A percentile compares a stretch with the other conserved stretches of the same genome.
Evolutionary conservation across 768 basidiomycete species (phyloP).

Genomic region (Sutorius australiensis): DNA sequence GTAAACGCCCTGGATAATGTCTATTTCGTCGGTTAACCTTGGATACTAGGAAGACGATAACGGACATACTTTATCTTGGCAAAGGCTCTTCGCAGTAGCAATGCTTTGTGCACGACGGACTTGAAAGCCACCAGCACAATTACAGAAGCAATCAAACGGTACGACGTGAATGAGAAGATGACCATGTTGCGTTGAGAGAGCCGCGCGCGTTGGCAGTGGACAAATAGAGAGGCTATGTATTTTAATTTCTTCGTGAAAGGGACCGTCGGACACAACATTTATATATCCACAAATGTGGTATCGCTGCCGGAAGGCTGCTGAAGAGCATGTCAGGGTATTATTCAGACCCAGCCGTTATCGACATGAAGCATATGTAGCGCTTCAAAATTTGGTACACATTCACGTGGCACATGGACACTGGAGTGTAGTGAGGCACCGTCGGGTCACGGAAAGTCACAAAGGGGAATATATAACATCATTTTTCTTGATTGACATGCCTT

Average conservation of each 20-base stretch:
- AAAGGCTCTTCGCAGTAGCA: conserved; percentile 12
- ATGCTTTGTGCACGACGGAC: conserved; percentile 2
- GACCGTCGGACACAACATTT: neutral
- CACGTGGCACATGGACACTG: too few relatives aligned
- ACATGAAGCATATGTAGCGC: neutral
- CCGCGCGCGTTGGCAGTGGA: too few relatives aligned
- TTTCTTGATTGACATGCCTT: too few relatives aligned
- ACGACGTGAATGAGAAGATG: neutral
- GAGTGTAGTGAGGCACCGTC: too few relatives aligned
- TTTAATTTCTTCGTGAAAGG: neutral
- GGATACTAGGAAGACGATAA: neutral
- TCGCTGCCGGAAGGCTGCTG: neutral
- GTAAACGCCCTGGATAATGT: conserved; percentile 15
- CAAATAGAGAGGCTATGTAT: neutral
- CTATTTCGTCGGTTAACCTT: conserved; percentile 2
- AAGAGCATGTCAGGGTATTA: neutral
- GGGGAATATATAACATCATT: too few relatives aligned
- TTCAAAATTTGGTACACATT: too few relatives aligned
- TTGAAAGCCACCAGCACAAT: conserved; percentile 8
- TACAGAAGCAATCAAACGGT: conserved; percentile 6
- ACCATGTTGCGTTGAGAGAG: conserved; percentile 6
- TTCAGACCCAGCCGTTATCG: neutral
- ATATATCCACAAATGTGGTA: neutral
- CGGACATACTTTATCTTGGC: conserved; percentile 15
- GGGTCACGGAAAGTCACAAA: too few relatives aligned